A percentile compares a stretch with the other conserved stretches of the same genome.
Conservation (phyloP, 2,329 filamentous ascomycete genomes). For the Penicillium sp. region DNA sequence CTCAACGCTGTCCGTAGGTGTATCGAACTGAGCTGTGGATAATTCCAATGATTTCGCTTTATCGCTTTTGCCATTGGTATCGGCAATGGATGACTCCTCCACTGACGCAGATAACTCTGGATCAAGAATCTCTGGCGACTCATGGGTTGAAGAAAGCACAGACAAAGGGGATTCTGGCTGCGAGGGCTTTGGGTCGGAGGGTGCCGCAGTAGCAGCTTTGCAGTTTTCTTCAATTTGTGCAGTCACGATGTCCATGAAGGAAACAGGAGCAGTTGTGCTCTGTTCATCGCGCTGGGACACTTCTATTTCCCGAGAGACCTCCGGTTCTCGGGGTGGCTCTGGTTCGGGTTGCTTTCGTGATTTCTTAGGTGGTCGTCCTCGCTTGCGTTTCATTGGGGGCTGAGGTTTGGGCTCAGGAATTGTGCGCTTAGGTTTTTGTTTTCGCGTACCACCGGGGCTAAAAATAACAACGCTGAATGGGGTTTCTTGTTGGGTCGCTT, state of each 20-base stretch:
- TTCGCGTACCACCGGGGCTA: conserved; percentile 3
- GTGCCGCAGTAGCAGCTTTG: neutral
- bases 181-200: neutral
- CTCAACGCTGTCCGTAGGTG: neutral
- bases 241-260: neutral
- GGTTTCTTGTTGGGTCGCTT: neutral
- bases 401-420: conserved; percentile 13
- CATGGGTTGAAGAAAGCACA: neutral
- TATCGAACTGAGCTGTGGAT: neutral
- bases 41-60: neutral
- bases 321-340: neutral
- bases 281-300: neutral
- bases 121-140: no score
- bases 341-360: neutral
- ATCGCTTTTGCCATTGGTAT: neutral
- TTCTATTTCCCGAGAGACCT: neutral
- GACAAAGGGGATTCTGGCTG: neutral
- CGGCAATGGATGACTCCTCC: neutral
- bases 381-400: conserved; percentile 20
- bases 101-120: neutral
- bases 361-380: conserved; percentile 11
- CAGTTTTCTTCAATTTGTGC: neutral
- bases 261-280: neutral
- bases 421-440: conserved; percentile 14
- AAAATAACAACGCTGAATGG: conserved; percentile 18